Percentiles rank a stretch among this genome's conserved stretches.
Evolutionary conservation across 129 eudicot genomes (phyloP).

Genomic region (Pittosporum tobira): DNA sequence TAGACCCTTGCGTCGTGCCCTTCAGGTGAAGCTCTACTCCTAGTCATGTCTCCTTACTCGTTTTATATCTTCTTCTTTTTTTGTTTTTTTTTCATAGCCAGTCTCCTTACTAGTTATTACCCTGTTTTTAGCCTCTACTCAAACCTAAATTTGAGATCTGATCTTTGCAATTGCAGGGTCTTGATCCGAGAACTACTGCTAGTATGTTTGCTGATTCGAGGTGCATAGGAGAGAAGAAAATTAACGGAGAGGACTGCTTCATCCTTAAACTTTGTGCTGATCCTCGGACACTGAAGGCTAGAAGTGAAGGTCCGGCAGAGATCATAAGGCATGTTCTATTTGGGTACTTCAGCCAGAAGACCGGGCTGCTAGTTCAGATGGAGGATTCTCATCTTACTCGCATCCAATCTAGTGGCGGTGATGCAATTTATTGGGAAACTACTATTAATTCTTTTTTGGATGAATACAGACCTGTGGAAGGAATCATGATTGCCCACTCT

Average conservation of each 20-base stretch:
- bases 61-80: too few relatives aligned
- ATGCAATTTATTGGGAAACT: slow-evolving; percentile 87
- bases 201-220: slow-evolving; percentile 67
- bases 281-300: slow-evolving; percentile 55
- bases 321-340: slow-evolving; percentile 72
- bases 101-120: too few relatives aligned
- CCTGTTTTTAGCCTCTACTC: not conserved
- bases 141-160: slow-evolving; percentile 1
- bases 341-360: slow-evolving; percentile 81
- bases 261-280: slow-evolving; percentile 65
- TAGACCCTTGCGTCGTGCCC: slow-evolving; percentile 82
- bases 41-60: not conserved
- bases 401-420: slow-evolving; percentile 66
- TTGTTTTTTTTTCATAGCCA: too few relatives aligned
- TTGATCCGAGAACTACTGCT: slow-evolving; percentile 81
- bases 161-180: slow-evolving; percentile 41
- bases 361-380: slow-evolving; percentile 71
- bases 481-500: slow-evolving; percentile 81
- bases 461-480: slow-evolving; percentile 72
- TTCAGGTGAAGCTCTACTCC: slow-evolving; percentile 41
- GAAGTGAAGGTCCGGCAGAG: slow-evolving; percentile 89
- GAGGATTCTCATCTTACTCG: slow-evolving; percentile 90
- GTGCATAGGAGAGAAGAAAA: slow-evolving; percentile 77
- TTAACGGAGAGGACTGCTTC: slow-evolving; percentile 80
- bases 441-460: slow-evolving; percentile 63